Evolutionary conservation across 2,329 filamentous ascomycete genomes (phyloP), one percentile per base, ranked within the genome.

Genomic region (Fusarium stilboides): DNA sequence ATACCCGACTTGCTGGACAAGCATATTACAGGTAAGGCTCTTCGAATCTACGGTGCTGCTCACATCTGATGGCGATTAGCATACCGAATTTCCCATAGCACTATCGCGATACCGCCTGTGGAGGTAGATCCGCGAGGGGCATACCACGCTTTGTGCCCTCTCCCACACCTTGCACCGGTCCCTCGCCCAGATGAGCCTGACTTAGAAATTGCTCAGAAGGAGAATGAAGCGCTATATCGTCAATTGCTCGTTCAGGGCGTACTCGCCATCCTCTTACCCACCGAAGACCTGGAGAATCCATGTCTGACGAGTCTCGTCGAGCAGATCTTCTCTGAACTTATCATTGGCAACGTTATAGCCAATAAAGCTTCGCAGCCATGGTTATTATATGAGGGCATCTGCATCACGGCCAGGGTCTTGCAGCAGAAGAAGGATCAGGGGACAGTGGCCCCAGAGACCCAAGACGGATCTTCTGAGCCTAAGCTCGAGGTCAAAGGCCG

Each of bases 271-370:
- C 86, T 99, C 17, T 86, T 99, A 20, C 96, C 96, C 12, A 96
- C 94, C 17, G 95, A 98, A 75, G 95, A 98, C 78, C 84, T 98
- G 39, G 90, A 95, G 75, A 98, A 97, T 78, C 89, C 89, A 55
- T 97, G 93, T 78, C 84, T 98, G 74, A 91, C 92, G 58, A 87
- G 93, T 36, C 84, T 99, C 65, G 91, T 98, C 66, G 89, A 90
- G 56, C 94, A 98, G 80, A 92, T 98, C 69, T 86, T 98, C 65
- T 93, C 94, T 8, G 94, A 98, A 80, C 89, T 97, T 77, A 93
- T 98, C 66, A 85, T 99, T 69, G 93, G 93, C 66, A 94, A 93
- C 72, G 87, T 92, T 60, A 85, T 98, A 73, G 89, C 90, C 74
- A 92, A 91, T 74, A 97, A 92, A 78, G 86, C 92, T 40, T 94